These are phyloP conservation scores for Trametes polyzona DNA, from an alignment of 1,284 basidiomycete genomes.

Conservation along the genomic window DNA sequence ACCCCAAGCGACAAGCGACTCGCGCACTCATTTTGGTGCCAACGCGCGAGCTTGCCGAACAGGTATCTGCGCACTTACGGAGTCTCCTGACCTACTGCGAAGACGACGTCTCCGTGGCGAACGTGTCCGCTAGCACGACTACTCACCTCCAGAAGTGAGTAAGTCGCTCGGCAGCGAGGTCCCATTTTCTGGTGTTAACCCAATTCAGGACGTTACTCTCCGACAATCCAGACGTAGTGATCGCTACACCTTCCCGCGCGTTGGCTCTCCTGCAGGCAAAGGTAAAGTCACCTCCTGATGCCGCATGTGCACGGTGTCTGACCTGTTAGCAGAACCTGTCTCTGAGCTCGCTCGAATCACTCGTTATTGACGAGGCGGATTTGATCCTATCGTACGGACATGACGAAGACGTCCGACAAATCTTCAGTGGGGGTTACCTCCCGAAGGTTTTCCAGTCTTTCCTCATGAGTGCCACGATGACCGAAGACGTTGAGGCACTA, in stretches of 20 bases:
- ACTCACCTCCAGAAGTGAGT: conserved; percentile 80
- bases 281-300: conserved; percentile 45
- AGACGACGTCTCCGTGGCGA: conserved; percentile 73
- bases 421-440: conserved; percentile 78
- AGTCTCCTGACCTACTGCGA: conserved; percentile 78
- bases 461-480: conserved; percentile 98
- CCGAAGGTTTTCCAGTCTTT: conserved; percentile 94
- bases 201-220: conserved; percentile 71
- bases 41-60: conserved; percentile 92
- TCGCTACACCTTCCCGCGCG: conserved; percentile 90
- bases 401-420: conserved; percentile 87
- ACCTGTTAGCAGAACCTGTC: conserved; percentile 66
- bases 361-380: conserved; percentile 98
- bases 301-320: neutral
- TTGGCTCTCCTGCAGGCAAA: conserved; percentile 82
- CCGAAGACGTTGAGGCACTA: conserved; percentile 90
- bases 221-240: conserved; percentile 90
- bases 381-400: conserved; percentile 97
- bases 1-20: conserved; percentile 57
- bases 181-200: neutral
- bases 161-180: neutral
- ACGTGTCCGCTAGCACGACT: conserved; percentile 78
- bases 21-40: conserved; percentile 91
- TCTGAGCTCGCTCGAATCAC: conserved; percentile 72
- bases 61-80: conserved; percentile 79